Conservation (phyloP, 768 basidiomycete species). For the Rhodotorula taiwanensis region DNA sequence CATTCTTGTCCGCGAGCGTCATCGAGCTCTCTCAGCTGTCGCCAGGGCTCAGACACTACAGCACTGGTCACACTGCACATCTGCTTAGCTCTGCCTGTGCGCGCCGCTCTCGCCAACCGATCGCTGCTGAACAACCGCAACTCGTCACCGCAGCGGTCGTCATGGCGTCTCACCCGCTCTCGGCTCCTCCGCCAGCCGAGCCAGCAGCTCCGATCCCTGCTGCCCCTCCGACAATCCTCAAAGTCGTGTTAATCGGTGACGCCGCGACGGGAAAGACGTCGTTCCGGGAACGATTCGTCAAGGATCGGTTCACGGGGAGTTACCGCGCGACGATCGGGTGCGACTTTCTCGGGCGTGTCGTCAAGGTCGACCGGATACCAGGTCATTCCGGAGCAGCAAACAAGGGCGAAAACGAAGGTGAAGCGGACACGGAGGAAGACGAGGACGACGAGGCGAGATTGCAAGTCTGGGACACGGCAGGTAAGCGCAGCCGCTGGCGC, state of each 20-base stretch:
- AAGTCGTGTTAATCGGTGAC: slow-evolving; percentile 72
- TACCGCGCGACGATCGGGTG: slow-evolving; percentile 82
- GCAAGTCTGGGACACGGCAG: slow-evolving; percentile 58
- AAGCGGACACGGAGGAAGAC: neutral
- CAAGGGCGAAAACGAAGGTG: too few relatives aligned
- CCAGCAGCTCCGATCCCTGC: neutral
- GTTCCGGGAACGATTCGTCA: slow-evolving; percentile 57
- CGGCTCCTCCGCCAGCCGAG: slow-evolving; percentile 42
- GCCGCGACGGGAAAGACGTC: slow-evolving; percentile 69
- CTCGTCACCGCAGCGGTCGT: too few relatives aligned
- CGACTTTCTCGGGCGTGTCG: slow-evolving; percentile 50
- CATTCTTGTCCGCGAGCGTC: too few relatives aligned
- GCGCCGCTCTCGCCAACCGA: too few relatives aligned
- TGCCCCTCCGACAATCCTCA: slow-evolving; percentile 42
- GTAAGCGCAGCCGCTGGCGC: too few relatives aligned
- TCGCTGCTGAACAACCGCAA: too few relatives aligned
- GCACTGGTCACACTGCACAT: too few relatives aligned
- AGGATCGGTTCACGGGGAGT: slow-evolving; percentile 63
- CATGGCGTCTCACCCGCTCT: slow-evolving; percentile 44
- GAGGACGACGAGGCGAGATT: slow-evolving; percentile 46
- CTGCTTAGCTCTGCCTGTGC: too few relatives aligned
- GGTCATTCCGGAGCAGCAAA: too few relatives aligned
- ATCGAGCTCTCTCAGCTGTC: too few relatives aligned
- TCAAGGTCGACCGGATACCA: neutral
- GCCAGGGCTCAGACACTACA: too few relatives aligned